phyloP scores from a whole-genome alignment of 75 land plant genomes.

The Cunninghamia lanceolata region DNA sequence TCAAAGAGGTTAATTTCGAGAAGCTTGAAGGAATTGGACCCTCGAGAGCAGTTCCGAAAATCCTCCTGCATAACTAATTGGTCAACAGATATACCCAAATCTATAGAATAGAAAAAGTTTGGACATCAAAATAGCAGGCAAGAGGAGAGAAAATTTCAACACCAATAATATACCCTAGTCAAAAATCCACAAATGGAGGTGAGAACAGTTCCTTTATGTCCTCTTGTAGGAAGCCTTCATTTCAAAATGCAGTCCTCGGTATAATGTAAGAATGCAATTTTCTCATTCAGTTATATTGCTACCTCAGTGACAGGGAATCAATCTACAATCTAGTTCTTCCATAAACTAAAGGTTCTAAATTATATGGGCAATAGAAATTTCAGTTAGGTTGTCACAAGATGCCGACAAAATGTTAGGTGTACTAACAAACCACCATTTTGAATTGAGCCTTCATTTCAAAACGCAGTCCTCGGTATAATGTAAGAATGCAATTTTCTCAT shows the following conservation, averaged over 20 bases:
- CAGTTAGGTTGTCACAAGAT: no score
- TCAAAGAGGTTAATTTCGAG: slow-evolving; percentile 19
- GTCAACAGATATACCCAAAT: background rate
- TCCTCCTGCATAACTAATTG: slow-evolving; percentile 17
- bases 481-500: background rate
- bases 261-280: no score
- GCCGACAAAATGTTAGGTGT: no score
- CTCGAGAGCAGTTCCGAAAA: slow-evolving; percentile 23
- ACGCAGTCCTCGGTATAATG: background rate
- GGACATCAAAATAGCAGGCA: background rate
- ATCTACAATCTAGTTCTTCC: no score
- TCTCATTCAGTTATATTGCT: no score
- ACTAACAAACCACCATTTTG: no score
- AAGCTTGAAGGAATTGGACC: slow-evolving; percentile 35
- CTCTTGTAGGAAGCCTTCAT: no score
- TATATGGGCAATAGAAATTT: no score
- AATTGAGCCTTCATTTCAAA: background rate
- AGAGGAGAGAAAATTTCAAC: background rate
- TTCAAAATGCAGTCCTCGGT: no score
- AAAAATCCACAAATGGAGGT: background rate
- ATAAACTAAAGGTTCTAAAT: no score
- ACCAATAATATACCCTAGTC: background rate
- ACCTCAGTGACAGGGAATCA: no score
- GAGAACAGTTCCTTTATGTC: background rate
- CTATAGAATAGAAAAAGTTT: background rate